Evolutionary conservation across 441 rosid species (phyloP), one percentile per base, ranked within the genome.

Genomic region (Adansonia rubrostipa): DNA sequence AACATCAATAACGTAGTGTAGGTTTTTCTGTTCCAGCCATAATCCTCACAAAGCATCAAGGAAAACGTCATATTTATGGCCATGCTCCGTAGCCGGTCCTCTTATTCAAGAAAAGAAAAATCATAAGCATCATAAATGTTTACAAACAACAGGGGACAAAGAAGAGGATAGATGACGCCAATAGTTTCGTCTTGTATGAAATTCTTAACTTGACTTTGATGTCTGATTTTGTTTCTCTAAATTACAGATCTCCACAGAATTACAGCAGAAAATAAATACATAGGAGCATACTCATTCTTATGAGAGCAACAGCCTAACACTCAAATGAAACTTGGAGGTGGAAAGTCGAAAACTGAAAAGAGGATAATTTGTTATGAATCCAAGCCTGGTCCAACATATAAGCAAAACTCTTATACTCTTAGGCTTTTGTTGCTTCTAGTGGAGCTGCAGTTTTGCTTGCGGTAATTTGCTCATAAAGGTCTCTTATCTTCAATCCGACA

Each of bases 401-500:
- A 65, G 24, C 13, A 69, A 47, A 57, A 36, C 15, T 44, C 7
- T 4, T 42, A 5, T 9, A 15, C 24, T 73, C 70, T 84, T 79
- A 92, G 73, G 92, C 92, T 85, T 92, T 92, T 48, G 91, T 84
- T 74, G 96, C 90, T 85, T 82, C 86, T 8, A 88, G 80, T 5
- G 89, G 93, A 75, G 89, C 81, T 61, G 84, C 83, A 1, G 88
- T 85, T 83, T 81, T 92, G 86, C 74, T 84, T 28, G 90, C 85
- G 14, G 80, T 10, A 69, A 93, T 80, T 84, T 96, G 98, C 86
- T 96, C 97, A 24, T 53, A 93, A 17, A 96, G 98, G 71, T 96
- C 98, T 80, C 98, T 85, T 67, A 96, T 93, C 88, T 96, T 96
- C 82, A 96, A 83, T 15, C 99, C 99, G 15, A 89, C 82, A 70